Percentiles rank a stretch among this genome's conserved stretches.
Conservation (phyloP, 2,329 filamentous ascomycete species). For the Falciphora oryzae region DNA sequence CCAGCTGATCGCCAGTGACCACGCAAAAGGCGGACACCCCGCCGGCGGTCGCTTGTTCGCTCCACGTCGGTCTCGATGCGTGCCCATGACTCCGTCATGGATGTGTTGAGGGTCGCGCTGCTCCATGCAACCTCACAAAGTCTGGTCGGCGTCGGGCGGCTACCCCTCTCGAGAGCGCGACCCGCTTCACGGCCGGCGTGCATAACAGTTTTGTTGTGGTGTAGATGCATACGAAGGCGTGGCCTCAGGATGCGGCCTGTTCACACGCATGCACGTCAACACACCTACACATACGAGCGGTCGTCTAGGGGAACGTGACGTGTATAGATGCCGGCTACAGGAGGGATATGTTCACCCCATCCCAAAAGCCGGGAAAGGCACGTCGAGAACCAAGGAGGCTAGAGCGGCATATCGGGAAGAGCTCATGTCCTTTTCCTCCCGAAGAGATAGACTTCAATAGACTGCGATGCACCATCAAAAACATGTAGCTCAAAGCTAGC, state of each 20-base stretch:
- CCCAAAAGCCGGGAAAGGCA: background rate
- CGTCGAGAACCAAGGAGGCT: too few relatives aligned
- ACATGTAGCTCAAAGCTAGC: conserved; percentile 40
- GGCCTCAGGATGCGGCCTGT: background rate
- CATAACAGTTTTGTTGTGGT: background rate
- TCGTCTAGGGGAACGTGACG: too few relatives aligned
- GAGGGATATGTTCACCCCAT: background rate
- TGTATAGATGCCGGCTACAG: background rate
- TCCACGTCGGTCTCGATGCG: background rate
- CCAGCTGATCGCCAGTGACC: background rate
- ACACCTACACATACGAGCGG: too few relatives aligned
- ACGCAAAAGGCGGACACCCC: background rate
- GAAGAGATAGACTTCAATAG: conserved; percentile 48
- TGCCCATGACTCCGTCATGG: background rate
- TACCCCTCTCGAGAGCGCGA: background rate
- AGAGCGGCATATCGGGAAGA: background rate
- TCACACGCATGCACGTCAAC: background rate
- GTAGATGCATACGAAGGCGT: background rate
- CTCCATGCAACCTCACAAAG: background rate
- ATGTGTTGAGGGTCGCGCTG: too few relatives aligned
- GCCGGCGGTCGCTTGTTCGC: background rate
- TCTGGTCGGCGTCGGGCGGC: background rate
- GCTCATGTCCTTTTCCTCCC: conserved; percentile 23
- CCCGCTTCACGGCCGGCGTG: background rate
- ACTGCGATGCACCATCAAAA: conserved; percentile 36